phyloP scores from a whole-genome alignment of 768 basidiomycete species.

The Krasilnikovozyma curviuscula region DNA sequence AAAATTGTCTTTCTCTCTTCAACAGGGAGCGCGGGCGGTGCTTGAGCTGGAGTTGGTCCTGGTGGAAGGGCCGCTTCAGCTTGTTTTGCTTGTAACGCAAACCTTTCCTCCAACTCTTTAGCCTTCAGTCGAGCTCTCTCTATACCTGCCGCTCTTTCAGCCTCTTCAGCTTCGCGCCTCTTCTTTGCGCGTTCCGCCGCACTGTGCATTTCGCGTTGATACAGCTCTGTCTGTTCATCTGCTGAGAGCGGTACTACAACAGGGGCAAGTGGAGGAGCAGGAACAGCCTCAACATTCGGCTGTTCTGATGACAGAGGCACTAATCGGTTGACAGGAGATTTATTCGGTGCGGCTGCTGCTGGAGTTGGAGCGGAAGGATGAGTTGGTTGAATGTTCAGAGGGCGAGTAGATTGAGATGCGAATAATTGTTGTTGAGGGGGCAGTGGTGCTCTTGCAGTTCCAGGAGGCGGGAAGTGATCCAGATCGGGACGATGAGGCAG shows the following conservation, averaged over 20 bases:
- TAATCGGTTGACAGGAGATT: too few relatives aligned
- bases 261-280: not conserved
- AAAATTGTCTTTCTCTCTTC: too few relatives aligned
- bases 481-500: not conserved
- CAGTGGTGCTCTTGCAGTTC: not conserved
- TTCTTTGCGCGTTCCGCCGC: conserved; percentile 6
- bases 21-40: too few relatives aligned
- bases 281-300: not conserved
- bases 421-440: conserved; percentile 11
- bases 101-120: conserved; percentile 6
- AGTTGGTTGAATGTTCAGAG: not conserved
- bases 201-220: conserved; percentile 11
- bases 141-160: conserved; percentile 1
- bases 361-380: too few relatives aligned
- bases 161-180: conserved; percentile 9
- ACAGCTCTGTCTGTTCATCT: conserved; percentile 1
- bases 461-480: not conserved
- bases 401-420: not conserved
- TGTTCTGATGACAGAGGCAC: not conserved
- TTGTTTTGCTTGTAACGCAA: not conserved
- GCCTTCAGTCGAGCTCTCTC: conserved; percentile 9
- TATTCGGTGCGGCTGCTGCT: too few relatives aligned
- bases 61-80: too few relatives aligned
- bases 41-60: too few relatives aligned
- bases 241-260: not conserved